Conservation (phyloP, 257 asterid species). For the Rauvolfia tetraphylla region DNA sequence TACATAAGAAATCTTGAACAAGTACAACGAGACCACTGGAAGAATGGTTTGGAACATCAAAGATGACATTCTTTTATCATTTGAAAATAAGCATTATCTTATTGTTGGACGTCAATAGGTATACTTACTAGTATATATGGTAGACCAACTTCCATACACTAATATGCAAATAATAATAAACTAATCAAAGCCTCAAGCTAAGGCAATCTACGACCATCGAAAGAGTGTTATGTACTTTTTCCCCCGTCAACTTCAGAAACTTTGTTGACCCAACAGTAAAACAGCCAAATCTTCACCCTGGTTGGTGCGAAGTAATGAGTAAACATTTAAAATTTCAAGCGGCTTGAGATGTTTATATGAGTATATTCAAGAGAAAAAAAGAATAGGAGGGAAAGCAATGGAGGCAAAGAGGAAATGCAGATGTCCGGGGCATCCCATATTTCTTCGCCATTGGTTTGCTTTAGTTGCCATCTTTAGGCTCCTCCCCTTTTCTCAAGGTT, state of each 20-base stretch:
- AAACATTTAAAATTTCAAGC: slow-evolving; percentile 13
- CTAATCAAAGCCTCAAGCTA: background rate
- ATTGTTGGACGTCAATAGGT: background rate
- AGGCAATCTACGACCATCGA: background rate
- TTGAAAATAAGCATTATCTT: background rate
- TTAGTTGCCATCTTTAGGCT: slow-evolving; percentile 27
- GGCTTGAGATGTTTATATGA: slow-evolving; percentile 11
- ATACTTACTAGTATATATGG: background rate
- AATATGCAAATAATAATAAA: background rate
- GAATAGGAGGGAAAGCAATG: slow-evolving; percentile 22
- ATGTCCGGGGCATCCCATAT: background rate
- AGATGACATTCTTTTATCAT: background rate
- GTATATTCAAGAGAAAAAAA: background rate
- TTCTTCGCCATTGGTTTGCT: slow-evolving; percentile 13
- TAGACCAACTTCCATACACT: background rate
- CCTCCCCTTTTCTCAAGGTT: slow-evolving; percentile 24
- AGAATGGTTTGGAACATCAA: background rate
- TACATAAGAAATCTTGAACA: too few relatives aligned
- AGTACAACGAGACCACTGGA: too few relatives aligned
- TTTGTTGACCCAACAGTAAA: background rate
- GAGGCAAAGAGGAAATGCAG: slow-evolving; percentile 29
- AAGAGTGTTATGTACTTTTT: background rate
- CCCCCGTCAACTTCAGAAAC: background rate
- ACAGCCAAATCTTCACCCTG: background rate
- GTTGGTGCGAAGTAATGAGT: background rate